Evolutionary conservation across 306 rosid genomes (phyloP).

Genomic region (Prunus armeniaca): DNA sequence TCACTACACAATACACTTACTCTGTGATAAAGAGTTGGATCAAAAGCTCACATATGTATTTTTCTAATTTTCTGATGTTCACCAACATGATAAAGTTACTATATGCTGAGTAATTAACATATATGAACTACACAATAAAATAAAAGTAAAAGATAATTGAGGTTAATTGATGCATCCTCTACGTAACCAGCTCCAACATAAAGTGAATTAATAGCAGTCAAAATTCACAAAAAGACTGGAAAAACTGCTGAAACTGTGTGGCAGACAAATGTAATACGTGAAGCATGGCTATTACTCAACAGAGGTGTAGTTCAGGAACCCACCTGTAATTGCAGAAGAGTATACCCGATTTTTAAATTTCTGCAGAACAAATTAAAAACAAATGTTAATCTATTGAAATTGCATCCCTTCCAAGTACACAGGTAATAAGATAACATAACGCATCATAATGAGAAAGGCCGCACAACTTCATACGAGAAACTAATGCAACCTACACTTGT

Average conservation of each 20-base stretch:
- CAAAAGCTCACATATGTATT: constrained; percentile 1
- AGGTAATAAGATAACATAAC: constrained; percentile 2
- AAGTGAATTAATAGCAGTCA: not conserved
- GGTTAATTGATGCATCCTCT: not conserved
- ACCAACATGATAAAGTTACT: not conserved
- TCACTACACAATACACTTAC: not conserved
- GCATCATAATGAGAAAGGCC: constrained; percentile 12
- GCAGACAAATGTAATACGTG: not conserved
- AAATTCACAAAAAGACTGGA: not conserved
- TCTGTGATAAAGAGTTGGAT: not conserved
- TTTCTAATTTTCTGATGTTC: not conserved
- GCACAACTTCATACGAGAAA: constrained; percentile 10
- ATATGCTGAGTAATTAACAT: not conserved
- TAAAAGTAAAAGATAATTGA: not conserved
- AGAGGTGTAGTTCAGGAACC: constrained; percentile 2
- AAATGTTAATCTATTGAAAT: constrained; percentile 21
- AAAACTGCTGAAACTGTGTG: not conserved
- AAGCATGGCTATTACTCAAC: not conserved
- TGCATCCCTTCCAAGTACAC: not conserved
- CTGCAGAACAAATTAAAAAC: constrained; percentile 45
- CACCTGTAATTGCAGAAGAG: constrained; percentile 68
- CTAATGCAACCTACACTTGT: not conserved
- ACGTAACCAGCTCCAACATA: not conserved
- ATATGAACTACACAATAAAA: not conserved
- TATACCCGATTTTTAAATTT: constrained; percentile 55